A percentile compares a stretch with the other conserved stretches of the same genome.
phyloP scores from a whole-genome alignment of 108 stramenopile species.

The Cylindrotheca fusiformis region DNA sequence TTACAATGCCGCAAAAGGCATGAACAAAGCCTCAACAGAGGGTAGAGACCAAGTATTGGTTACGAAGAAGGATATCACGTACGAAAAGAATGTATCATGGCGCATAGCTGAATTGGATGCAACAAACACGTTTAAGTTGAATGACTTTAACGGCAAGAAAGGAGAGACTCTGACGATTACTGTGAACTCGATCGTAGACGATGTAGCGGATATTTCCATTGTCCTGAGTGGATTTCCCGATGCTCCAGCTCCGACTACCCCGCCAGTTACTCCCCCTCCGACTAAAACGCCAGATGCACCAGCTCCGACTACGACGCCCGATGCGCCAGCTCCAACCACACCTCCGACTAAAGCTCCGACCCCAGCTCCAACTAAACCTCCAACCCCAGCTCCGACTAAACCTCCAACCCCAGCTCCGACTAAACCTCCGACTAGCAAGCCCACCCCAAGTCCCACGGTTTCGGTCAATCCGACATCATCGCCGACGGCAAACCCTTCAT shows the following conservation, averaged over 20 bases:
- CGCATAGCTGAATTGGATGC: not conserved
- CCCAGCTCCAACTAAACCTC: not conserved
- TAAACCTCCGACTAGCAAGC: not conserved
- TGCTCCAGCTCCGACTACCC: no score
- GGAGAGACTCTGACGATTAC: conserved; percentile 1
- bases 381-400: not conserved
- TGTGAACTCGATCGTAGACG: not conserved
- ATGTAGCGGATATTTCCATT: not conserved
- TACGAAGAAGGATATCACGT: not conserved
- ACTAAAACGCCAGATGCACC: not conserved
- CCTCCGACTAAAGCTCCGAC: not conserved
- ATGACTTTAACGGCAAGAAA: not conserved
- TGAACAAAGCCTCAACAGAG: not conserved
- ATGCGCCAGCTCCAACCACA: not conserved
- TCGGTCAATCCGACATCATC: not conserved
- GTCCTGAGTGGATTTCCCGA: not conserved
- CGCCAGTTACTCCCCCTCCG: not conserved
- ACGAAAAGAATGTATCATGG: not conserved
- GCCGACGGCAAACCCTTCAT: not conserved
- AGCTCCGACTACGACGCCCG: no score
- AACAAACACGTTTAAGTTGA: not conserved
- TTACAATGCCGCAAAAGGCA: not conserved
- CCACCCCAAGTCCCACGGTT: not conserved
- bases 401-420: not conserved
- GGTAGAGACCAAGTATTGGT: not conserved